Evolutionary conservation across 805 yeast genomes (phyloP).

Genomic region (Metschnikowia vanudenii): DNA sequence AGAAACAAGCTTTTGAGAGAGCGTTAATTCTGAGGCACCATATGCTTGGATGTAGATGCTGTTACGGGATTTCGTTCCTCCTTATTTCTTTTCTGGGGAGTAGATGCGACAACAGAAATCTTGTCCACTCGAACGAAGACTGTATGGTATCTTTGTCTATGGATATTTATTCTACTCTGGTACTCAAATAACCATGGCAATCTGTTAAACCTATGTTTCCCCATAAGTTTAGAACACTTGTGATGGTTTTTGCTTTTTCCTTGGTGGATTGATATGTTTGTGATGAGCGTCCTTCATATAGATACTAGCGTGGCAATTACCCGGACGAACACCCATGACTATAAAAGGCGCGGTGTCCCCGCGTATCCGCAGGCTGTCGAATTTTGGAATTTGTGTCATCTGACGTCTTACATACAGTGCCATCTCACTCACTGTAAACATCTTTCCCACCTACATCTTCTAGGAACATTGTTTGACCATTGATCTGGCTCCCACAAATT

Average conservation of each 20-base stretch:
- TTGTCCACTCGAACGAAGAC: too few relatives aligned
- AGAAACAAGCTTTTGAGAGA: conserved; percentile 91
- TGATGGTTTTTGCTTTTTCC: too few relatives aligned
- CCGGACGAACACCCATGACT: conserved; percentile 23
- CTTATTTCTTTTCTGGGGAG: too few relatives aligned
- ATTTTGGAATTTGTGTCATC: conserved; percentile 17
- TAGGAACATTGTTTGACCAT: conserved; percentile 12
- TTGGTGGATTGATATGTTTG: neutral
- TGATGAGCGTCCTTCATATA: conserved; percentile 11
- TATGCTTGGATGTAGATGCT: too few relatives aligned
- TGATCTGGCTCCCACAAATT: conserved; percentile 7
- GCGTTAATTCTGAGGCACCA: conserved; percentile 46
- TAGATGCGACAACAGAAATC: too few relatives aligned
- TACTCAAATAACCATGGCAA: too few relatives aligned
- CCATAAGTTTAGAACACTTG: too few relatives aligned
- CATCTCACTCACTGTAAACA: conserved; percentile 10
- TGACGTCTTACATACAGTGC: conserved; percentile 19
- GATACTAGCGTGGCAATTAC: conserved; percentile 18
- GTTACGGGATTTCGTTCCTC: neutral
- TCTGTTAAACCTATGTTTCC: too few relatives aligned
- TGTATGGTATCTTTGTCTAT: too few relatives aligned
- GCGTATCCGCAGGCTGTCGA: neutral
- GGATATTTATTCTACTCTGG: too few relatives aligned
- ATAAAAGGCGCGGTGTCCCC: conserved; percentile 26
- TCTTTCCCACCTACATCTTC: conserved; percentile 1